Percentiles rank a stretch among this genome's conserved stretches.
These are phyloP conservation scores for Aristolochia californica DNA, from an alignment of 164 flowering plant species.

Conservation along the genomic window DNA sequence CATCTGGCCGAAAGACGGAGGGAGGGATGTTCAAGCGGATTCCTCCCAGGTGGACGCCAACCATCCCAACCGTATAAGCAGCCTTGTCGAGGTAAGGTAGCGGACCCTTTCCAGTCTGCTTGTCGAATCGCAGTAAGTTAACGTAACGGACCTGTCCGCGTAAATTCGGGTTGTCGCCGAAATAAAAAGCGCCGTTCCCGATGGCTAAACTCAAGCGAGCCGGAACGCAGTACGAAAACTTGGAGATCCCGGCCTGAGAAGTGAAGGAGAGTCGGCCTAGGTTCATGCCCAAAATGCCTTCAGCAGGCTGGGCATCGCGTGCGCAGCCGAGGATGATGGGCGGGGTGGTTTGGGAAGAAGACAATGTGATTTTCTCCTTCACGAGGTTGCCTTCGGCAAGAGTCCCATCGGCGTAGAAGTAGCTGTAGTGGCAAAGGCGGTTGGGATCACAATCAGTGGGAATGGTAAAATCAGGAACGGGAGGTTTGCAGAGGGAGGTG, in stretches of 20 bases:
- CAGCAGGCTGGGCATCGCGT: slow-evolving; percentile 22
- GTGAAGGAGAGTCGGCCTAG: slow-evolving; percentile 56
- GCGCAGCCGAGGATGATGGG: slow-evolving; percentile 66
- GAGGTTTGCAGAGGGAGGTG: slow-evolving; percentile 64
- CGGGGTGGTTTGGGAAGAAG: slow-evolving; percentile 36
- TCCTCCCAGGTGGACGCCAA: slow-evolving; percentile 43
- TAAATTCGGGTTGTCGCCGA: slow-evolving; percentile 56
- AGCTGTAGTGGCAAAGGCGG: slow-evolving; percentile 70
- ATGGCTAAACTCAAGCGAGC: neutral
- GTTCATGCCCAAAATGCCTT: slow-evolving; percentile 84
- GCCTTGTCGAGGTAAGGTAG: slow-evolving; percentile 52
- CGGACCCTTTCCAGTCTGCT: slow-evolving; percentile 11
- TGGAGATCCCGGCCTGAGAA: slow-evolving; percentile 46
- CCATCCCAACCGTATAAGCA: slow-evolving; percentile 52
- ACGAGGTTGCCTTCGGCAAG: slow-evolving; percentile 74
- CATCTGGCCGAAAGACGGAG: slow-evolving; percentile 41
- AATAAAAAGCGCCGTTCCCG: slow-evolving; percentile 38
- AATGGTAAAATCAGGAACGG: slow-evolving; percentile 57
- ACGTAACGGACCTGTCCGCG: slow-evolving; percentile 26
- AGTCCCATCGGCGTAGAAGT: slow-evolving; percentile 82
- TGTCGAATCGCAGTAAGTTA: slow-evolving; percentile 25
- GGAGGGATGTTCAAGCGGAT: slow-evolving; percentile 30
- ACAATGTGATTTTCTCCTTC: slow-evolving; percentile 42
- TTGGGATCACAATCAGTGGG: slow-evolving; percentile 66
- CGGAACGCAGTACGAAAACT: slow-evolving; percentile 70